Base-by-base conservation (phyloP, 2,329 filamentous ascomycete species). In the Pyrenophora teres region DNA sequence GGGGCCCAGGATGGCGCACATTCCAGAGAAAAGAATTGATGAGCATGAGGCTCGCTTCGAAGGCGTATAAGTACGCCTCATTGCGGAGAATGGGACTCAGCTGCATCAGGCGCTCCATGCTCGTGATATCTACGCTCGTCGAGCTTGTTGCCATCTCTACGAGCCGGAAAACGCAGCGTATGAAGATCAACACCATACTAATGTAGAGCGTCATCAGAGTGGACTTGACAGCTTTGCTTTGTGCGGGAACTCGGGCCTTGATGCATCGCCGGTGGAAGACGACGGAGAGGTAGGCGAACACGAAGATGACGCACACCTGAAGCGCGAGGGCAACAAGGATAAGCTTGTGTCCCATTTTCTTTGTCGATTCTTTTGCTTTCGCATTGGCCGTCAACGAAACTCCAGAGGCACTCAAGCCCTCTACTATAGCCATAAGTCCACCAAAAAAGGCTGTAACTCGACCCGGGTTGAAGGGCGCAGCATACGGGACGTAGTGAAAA, bases 401-500 rank as follows among this genome's bases (percentile, higher is more conserved):
- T 3, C 81, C 81, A 47, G 78, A 77, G 4, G 70, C 78, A 12
- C 79, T 80, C 15, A 83, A 66, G 12, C 76, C 54, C 33, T 82
- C 78, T 13, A 86, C 75, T 0, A 77, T 62, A 1, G 70, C 57
- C 27, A 83, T 80, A n/a, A 82, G 65, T 3, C 76, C 64, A 18
- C 86, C 73, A 57, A 86, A 81, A 2, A 77, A 78, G 57, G 83
- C 85, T 59, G 86, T 80, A 3, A 83, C 74, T 5, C 81, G 77
- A 2, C 80, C 80, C 0, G 81, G 81, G 53, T 83, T 79, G 6
- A 83, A 76, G 0, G 83, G 83, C 0, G 83, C 77, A 56, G 80
- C 76, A 64, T 84, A 81, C 0, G 83, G 83, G 1, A 83, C 74
- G 67, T 86, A 87, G 65, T 81, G 81, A 23, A 86, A 74, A 10